Evolutionary conservation across 306 rosid genomes (phyloP), one percentile per base, ranked within the genome.

Genomic region (Styphnolobium japonicum): DNA sequence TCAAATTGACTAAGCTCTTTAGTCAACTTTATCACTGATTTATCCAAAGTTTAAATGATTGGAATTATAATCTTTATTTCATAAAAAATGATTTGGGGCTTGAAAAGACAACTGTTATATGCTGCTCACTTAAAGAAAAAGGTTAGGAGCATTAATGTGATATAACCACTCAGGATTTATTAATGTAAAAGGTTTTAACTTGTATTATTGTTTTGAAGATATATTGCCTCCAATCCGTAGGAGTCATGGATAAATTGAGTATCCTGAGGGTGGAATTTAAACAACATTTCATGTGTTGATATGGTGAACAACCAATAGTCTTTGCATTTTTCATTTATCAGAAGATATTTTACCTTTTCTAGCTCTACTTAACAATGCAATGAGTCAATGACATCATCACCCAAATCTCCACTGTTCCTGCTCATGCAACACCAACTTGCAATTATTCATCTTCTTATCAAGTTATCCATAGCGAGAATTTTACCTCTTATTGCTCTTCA

Each of bases 31-130:
- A 21, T 57, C 46, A 27, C 31, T 58, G 58, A 58, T 67, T 67
- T 46, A 75, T 58, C 39, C 23, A 36, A 67, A 48, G 27, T 29
- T 65, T n/a, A 76, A 76, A 52, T 60, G 22, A 42, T 76, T 14
- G 39, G 33, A 19, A 60, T 62, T 56, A 22, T 76, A 51, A 18
- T 69, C 14, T 71, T 57, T 68, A 18, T 68, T 75, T 37, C 34
- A 19, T 25, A 51, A 45, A 34, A 57, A 36, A 45, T 4, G 21
- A 16, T 74, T 46, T 25, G 31, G n/a, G 71, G 60, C 7, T 67
- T 75, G 29, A 51, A 34, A 75, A 0, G 31, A 25, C n/a, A 46
- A 67, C 65, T 67, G 37, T 45, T 71, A 19, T 34, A 22, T 45
- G 64, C 40, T 68, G 19, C 51, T 12, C 14, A 7, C 31, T 19